These are phyloP conservation scores for Notholithocarpus densiflorus DNA, from an alignment of 306 rosid species.

Conservation along the genomic window DNA sequence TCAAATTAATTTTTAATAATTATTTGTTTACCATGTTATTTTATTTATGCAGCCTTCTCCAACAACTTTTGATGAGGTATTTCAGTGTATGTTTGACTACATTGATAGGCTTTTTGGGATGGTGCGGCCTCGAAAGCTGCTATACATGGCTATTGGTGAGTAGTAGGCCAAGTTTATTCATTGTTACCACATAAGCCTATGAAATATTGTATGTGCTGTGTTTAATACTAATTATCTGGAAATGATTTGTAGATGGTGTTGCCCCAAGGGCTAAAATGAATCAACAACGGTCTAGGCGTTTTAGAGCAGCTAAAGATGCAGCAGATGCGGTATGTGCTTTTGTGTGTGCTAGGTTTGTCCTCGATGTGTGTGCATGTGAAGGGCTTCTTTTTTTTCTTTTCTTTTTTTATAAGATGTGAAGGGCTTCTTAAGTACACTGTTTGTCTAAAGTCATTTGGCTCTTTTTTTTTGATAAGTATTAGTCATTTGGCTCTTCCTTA, in stretches of 20 bases:
- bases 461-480: no score
- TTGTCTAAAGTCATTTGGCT: not conserved
- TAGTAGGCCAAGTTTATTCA: conserved; percentile 6
- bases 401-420: not conserved
- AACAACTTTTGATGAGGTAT: conserved; percentile 73
- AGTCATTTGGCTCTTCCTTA: not conserved
- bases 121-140: conserved; percentile 94
- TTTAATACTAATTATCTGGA: conserved; percentile 18
- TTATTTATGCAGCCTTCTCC: conserved; percentile 79
- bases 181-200: not conserved
- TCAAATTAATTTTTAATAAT: not conserved
- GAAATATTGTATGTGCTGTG: conserved; percentile 1
- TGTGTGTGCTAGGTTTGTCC: conserved; percentile 31
- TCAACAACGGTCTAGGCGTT: conserved; percentile 92
- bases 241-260: conserved; percentile 74
- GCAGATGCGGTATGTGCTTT: conserved; percentile 71
- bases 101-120: conserved; percentile 85
- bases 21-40: not conserved
- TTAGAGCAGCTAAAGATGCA: conserved; percentile 96
- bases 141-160: conserved; percentile 97
- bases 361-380: conserved; percentile 20
- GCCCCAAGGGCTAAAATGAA: conserved; percentile 99
- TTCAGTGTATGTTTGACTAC: conserved; percentile 91
- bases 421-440: conserved; percentile 7
- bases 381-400: not conserved